Conservation (phyloP, 2,329 filamentous ascomycete genomes). For the Sclerotinia minor region DNA sequence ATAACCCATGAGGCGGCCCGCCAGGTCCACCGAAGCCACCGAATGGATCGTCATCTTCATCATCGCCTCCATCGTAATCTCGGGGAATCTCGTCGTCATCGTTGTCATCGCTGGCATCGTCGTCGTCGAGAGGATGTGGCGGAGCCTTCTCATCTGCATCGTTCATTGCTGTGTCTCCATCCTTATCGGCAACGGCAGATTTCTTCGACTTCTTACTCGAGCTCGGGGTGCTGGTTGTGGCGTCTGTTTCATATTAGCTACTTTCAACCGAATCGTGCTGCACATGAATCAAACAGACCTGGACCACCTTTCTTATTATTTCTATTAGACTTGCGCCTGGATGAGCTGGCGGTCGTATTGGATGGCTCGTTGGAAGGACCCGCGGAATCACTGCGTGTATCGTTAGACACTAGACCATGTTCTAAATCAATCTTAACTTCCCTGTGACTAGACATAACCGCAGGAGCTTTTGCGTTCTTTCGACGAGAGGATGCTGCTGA, state of each 20-base stretch:
- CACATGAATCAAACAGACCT: constrained; percentile 43
- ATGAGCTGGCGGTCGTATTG: constrained; percentile 58
- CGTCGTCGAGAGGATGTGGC: constrained; percentile 45
- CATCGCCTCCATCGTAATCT: constrained; percentile 54
- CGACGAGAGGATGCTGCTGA: constrained; percentile 49
- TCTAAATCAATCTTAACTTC: constrained; percentile 46
- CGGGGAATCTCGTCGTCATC: constrained; percentile 63
- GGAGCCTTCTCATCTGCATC: constrained; percentile 34
- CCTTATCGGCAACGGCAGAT: constrained; percentile 58
- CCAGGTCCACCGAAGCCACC: constrained; percentile 66
- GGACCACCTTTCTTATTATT: constrained; percentile 62
- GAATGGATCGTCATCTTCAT: constrained; percentile 62
- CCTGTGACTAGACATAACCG: constrained; percentile 73
- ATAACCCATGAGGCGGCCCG: constrained; percentile 64
- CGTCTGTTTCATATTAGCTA: constrained; percentile 42
- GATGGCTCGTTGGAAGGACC: constrained; percentile 61
- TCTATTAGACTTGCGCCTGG: constrained; percentile 71
- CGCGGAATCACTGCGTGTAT: constrained; percentile 55
- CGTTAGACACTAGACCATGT: constrained; percentile 36
- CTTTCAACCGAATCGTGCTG: constrained; percentile 43
- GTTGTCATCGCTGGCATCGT: constrained; percentile 50
- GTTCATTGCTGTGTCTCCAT: constrained; percentile 69
- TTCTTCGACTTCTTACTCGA: constrained; percentile 50
- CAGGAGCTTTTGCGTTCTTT: constrained; percentile 60
- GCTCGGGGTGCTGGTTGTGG: constrained; percentile 35